phyloP scores from a whole-genome alignment of 495 filamentous ascomycete genomes.

The Trichocladium uniseriatum region DNA sequence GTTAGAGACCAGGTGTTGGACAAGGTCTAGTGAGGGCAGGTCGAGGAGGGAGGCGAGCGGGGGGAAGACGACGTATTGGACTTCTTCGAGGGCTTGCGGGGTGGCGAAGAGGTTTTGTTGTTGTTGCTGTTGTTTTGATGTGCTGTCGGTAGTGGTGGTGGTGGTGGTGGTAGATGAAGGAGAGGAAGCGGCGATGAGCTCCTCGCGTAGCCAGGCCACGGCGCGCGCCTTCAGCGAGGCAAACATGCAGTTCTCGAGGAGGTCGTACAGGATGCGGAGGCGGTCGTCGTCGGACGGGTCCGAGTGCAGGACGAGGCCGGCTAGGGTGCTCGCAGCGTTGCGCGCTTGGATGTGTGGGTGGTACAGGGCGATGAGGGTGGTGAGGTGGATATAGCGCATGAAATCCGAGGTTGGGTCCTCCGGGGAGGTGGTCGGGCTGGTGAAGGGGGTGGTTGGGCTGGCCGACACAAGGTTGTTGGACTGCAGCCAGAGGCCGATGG shows the following conservation, averaged over 20 bases:
- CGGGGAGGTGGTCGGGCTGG: conserved; percentile 8
- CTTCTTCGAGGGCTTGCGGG: conserved; percentile 37
- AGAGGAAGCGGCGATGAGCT: conserved; percentile 49
- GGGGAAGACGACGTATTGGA: conserved; percentile 40
- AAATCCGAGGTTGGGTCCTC: conserved; percentile 32
- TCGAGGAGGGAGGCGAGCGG: conserved; percentile 24
- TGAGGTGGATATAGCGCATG: conserved; percentile 51
- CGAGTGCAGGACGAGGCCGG: conserved; percentile 61
- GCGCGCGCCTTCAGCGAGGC: conserved; percentile 71
- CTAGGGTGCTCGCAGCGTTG: conserved; percentile 65
- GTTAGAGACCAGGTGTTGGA: conserved; percentile 31
- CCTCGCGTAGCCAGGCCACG: conserved; percentile 79
- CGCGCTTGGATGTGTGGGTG: conserved; percentile 56
- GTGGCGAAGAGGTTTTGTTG: conserved; percentile 48
- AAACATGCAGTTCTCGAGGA: conserved; percentile 72
- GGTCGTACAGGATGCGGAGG: conserved; percentile 67
- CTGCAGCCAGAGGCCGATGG: conserved; percentile 44
- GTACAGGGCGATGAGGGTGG: conserved; percentile 57
- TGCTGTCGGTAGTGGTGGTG: conserved; percentile 2
- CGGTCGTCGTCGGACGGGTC: conserved; percentile 63
- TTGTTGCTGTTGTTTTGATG: conserved; percentile 10
- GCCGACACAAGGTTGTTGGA: conserved; percentile 25
- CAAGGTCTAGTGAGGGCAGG: conserved; percentile 15
- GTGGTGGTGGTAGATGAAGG: not conserved
- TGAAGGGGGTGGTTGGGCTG: conserved; percentile 8